Percentiles rank a stretch among this genome's conserved stretches.
phyloP scores from a whole-genome alignment of 83 land plant species.

The Larix sibirica region DNA sequence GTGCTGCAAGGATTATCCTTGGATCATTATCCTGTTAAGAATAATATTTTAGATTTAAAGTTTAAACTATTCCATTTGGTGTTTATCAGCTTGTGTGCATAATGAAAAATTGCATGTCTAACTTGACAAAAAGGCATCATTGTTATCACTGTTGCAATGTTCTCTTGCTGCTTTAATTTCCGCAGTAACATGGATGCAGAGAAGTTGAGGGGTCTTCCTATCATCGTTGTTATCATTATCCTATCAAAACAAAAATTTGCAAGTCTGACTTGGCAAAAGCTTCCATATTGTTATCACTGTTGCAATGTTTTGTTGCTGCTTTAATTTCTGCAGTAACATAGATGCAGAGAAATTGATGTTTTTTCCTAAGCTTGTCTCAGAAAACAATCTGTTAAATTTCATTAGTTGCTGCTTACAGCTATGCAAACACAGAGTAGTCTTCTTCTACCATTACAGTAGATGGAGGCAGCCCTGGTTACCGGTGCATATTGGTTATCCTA shows the following conservation, averaged over 20 bases:
- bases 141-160: background rate
- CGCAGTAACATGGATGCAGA: background rate
- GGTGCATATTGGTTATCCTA: background rate
- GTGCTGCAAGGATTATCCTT: background rate
- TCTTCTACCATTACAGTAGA: background rate
- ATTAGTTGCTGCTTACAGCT: background rate
- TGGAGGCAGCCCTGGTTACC: background rate
- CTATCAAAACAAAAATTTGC: background rate
- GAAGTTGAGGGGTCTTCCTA: background rate
- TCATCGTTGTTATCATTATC: too few relatives aligned
- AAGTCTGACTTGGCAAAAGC: background rate
- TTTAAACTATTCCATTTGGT: background rate
- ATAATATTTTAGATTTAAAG: background rate
- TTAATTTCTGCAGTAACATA: background rate
- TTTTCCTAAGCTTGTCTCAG: background rate
- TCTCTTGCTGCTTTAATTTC: background rate
- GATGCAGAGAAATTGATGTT: background rate
- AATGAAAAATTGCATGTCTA: background rate
- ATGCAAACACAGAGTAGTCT: background rate
- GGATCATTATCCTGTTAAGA: too few relatives aligned
- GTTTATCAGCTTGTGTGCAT: background rate
- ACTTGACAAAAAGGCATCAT: background rate
- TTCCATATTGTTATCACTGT: background rate
- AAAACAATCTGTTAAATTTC: background rate
- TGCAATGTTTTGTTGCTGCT: background rate